Base-by-base conservation (phyloP, 1,139 yeast genomes). In the Diutina sp. region DNA sequence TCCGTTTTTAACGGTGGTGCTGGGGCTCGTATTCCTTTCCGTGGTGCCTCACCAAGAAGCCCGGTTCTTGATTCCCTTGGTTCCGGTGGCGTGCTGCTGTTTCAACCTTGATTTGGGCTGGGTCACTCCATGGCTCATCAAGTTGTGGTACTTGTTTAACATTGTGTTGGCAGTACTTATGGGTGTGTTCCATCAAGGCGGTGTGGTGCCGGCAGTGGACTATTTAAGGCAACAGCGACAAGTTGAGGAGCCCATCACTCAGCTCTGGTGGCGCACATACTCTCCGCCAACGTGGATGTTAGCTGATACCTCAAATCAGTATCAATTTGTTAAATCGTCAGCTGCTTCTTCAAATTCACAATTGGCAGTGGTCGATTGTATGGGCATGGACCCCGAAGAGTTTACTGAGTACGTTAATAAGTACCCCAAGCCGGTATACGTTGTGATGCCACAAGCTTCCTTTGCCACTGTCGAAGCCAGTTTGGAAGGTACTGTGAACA, bases 231-330 rank as follows among this genome's bases (percentile, higher is more conserved):
- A 62, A 1, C 65, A 68, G 2, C 41, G 41, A 35, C 41, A 35
- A 35, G 41, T 9, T 35, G 6, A 12, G 6, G 65, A 56, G 2
- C 56, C 51, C 1, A 62, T 65, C 3, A 62, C 79, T 0, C 81
- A 84, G 47, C 65, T 90, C 1, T 93, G 96, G 93, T 93, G 98
- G 97, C 84, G 91, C 66, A 90, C 97, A 0, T 93, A 91, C 65
- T 79, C 90, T 1, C 98, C 98, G 0, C 98, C 99, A 0, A 78
- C 89, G 3, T 91, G 97, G 96, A 66, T 91, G 58, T 70, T 89
- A 55, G 88, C 86, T 2, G 73, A 72, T 56, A 48, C 55, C 0
- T 51, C 61, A 0, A 57, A 62, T 30, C 57, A 64, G 0, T 56
- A 63, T 6, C 65, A 66, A 55, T 65, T 66, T 53, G 55, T 67